Base-by-base conservation (phyloP, 108 stramenopile genomes). In the Nannochloropsis gaditana region DNA sequence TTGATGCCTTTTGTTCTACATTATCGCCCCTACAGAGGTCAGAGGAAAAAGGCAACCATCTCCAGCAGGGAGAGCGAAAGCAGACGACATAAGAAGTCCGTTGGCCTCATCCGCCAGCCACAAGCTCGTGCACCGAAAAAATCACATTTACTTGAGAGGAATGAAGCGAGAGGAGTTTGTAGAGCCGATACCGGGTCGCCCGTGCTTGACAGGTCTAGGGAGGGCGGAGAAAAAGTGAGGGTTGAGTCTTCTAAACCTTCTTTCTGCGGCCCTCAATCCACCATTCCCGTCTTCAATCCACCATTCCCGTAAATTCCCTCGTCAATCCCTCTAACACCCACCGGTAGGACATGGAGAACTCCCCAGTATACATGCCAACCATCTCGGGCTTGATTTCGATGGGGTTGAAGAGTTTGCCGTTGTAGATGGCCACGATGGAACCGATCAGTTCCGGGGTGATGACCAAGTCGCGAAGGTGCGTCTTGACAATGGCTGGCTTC, bases 361-460 rank as follows among this genome's bases (percentile, higher is more conserved):
- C 99, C 85, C 96, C 99, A 85, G 98, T 92, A 92, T 99, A 99
- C 94, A 97, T 96, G 79, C 98, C 99, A 84, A 98, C 93, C 99
- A 99, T 99, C 91, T 99, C 98, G 41, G 98, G 97, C 93, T 98
- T 98, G 95, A 99, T 97, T 92, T 99, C 99, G 83, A 99, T 96
- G 88, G 95, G 94, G 86, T 94, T 95, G 91, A 97, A 96, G 92
- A 94, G 95, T 91, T 96, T 96, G 93, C 99, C 99, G 91, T 99
- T 99, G 96, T 99, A 98, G 90, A 99, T 96, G 88, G 96, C 98
- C 84, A 99, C 93, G 83, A 97, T 96, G 85, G 94, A 94, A 88
- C 99, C 99, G 90, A 99, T 95, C 99, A 99, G 99, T 92, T 99
- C 99, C 43, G 99, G 99, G 84, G 98, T 95, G 89, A 99, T 97